These are phyloP conservation scores for Debaryomycetaceae sp. DNA, from an alignment of 1,139 yeast genomes.

Conservation along the genomic window DNA sequence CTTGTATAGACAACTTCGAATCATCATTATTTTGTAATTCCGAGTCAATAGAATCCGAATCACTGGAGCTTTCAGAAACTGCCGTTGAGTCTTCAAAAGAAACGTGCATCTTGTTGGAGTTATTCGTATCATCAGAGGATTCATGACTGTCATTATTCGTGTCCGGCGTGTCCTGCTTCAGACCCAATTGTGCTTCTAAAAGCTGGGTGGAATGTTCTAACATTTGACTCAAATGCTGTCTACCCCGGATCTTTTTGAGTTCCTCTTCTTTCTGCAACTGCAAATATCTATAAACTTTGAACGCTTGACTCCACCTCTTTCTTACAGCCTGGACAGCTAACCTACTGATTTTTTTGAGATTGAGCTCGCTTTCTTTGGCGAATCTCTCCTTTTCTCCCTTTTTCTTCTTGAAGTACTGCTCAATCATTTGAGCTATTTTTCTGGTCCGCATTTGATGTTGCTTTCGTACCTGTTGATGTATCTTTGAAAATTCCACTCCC, in stretches of 20 bases:
- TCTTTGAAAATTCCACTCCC: slow-evolving; percentile 67
- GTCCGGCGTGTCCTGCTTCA: slow-evolving; percentile 23
- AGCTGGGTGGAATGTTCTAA: slow-evolving; percentile 88
- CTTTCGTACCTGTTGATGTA: slow-evolving; percentile 65
- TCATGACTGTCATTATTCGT: slow-evolving; percentile 11
- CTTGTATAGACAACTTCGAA: slow-evolving; percentile 59
- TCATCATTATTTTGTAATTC: slow-evolving; percentile 43
- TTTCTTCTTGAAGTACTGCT: slow-evolving; percentile 78
- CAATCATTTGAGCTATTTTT: slow-evolving; percentile 78
- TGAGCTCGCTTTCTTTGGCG: slow-evolving; percentile 65
- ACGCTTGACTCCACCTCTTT: slow-evolving; percentile 89
- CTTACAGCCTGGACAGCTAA: slow-evolving; percentile 80
- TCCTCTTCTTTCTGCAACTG: slow-evolving; percentile 60
- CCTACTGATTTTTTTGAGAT: slow-evolving; percentile 66
- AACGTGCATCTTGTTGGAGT: slow-evolving; percentile 8
- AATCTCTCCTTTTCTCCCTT: slow-evolving; percentile 87
- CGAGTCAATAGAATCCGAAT: slow-evolving; percentile 16
- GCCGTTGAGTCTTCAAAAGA: slow-evolving; percentile 18
- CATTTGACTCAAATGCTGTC: slow-evolving; percentile 84
- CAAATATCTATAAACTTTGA: slow-evolving; percentile 64
- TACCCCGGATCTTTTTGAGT: slow-evolving; percentile 71
- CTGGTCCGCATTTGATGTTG: slow-evolving; percentile 67
- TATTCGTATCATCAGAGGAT: slow-evolving; percentile 14
- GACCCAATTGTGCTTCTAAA: slow-evolving; percentile 73
- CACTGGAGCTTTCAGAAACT: slow-evolving; percentile 7